Evolutionary conservation across 306 rosid genomes (phyloP).

Genomic region (Rosa multiflora): DNA sequence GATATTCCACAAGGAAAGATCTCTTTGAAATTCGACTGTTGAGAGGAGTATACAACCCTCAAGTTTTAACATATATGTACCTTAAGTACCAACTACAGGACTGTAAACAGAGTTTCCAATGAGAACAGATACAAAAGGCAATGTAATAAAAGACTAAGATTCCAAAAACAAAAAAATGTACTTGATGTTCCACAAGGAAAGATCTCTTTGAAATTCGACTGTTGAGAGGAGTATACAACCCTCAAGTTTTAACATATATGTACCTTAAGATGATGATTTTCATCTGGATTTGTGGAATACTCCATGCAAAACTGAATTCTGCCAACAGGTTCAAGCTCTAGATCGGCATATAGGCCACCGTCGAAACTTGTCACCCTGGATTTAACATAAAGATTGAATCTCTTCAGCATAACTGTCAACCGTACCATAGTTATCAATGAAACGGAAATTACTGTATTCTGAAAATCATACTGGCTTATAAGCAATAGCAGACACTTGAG

Average conservation of each 20-base stretch:
- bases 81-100: too few relatives aligned
- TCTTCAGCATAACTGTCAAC: background rate
- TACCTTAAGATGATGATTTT: slow-evolving; percentile 33
- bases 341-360: slow-evolving; percentile 39
- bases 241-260: too few relatives aligned
- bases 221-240: background rate
- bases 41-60: background rate
- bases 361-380: slow-evolving; percentile 34
- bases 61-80: background rate
- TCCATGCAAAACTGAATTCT: slow-evolving; percentile 31
- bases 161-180: background rate
- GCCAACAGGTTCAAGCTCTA: slow-evolving; percentile 32
- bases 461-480: slow-evolving; percentile 27
- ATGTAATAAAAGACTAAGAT: background rate
- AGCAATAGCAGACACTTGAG: slow-evolving; percentile 33
- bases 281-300: slow-evolving; percentile 25
- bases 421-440: background rate
- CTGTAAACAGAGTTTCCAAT: slow-evolving; percentile 14
- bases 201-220: slow-evolving; percentile 34
- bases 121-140: background rate
- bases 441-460: background rate
- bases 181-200: slow-evolving; percentile 34
- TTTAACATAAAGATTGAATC: slow-evolving; percentile 5
- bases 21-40: slow-evolving; percentile 31
- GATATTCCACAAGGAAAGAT: slow-evolving; percentile 34